Evolutionary conservation across 768 basidiomycete genomes (phyloP), one percentile per base, ranked within the genome.

Genomic region (Solioccasus polychromus): DNA sequence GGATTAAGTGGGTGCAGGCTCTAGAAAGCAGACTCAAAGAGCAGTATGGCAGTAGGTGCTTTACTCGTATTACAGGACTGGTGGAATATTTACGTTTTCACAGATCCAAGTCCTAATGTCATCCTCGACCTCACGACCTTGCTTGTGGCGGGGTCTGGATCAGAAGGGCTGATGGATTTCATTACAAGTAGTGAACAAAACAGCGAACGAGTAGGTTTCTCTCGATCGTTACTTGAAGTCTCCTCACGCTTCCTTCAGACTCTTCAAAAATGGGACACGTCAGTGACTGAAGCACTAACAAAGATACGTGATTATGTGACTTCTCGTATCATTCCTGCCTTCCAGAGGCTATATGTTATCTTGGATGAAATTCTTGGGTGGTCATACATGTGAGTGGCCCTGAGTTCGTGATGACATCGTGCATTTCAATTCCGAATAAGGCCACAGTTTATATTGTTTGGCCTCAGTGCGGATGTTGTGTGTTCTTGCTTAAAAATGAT

Each of bases 181-280:
- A 71, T 92, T 41, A 80, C 84, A 11, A 88, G 85, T 48, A 78
- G 78, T 17, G 87, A 89, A 55, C 82, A 84, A 58, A 85, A 86
- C 76, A 88, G 83, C 48, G 89, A 92, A 67, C 73, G 90, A 61
- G 90, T 89, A 68, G 54, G 69, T 61, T 30, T 45, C 35, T 34
- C 32, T 32, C 39, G 41, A 50, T 50, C 45, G 35, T 45, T 40
- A 10, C 23, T 36, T n/a, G 35, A 48, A 49, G 26, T 57, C n/a
- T n/a, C n/a, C n/a, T 66, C 45, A 67, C 46, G 32, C 35, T 51
- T 29, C 26, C 59, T 49, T 39, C 52, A 92, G 89, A 80, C 82
- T 37, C 73, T 92, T 45, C 82, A 83, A 60, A 89, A 88, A 62
- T 92, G 89, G 89, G 88, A 92, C 60, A 71, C 78, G 2, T 80